Evolutionary conservation across 441 rosid genomes (phyloP).

Genomic region (Sinapis alba): DNA sequence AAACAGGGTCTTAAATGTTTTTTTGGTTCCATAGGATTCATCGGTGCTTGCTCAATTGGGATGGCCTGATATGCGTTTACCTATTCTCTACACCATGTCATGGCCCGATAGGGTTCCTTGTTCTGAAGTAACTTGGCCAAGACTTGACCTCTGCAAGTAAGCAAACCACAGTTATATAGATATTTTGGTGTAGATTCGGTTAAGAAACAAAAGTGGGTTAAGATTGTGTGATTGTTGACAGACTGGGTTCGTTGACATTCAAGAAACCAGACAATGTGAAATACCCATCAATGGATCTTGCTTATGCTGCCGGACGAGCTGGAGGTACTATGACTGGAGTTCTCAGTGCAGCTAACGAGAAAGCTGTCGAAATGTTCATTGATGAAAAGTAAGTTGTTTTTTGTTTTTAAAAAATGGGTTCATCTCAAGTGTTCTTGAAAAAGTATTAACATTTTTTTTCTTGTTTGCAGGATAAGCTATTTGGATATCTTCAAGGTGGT

Average conservation of each 20-base stretch:
- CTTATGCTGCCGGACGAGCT: slow-evolving; percentile 95
- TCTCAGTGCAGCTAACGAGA: slow-evolving; percentile 96
- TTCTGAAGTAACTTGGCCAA: slow-evolving; percentile 94
- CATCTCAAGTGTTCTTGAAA: not conserved
- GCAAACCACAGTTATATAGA: not conserved
- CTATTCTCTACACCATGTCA: slow-evolving; percentile 92
- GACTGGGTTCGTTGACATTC: slow-evolving; percentile 88
- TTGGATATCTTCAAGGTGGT: slow-evolving; percentile 91
- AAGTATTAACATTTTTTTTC: not conserved
- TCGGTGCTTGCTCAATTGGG: slow-evolving; percentile 93
- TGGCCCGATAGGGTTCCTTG: slow-evolving; percentile 94
- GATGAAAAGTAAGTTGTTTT: slow-evolving; percentile 59
- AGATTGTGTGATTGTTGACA: slow-evolving; percentile 37
- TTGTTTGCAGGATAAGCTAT: slow-evolving; percentile 69
- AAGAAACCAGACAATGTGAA: slow-evolving; percentile 83
- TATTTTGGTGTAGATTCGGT: not conserved
- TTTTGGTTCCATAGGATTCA: slow-evolving; percentile 65
- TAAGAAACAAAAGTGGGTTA: not conserved
- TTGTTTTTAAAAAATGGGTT: too few species aligned
- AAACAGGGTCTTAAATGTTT: too few species aligned
- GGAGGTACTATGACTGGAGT: slow-evolving; percentile 99
- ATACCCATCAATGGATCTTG: slow-evolving; percentile 93
- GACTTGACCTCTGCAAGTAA: slow-evolving; percentile 96
- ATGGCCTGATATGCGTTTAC: slow-evolving; percentile 95
- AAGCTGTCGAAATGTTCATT: slow-evolving; percentile 90